Evolutionary conservation across 768 basidiomycete species (phyloP).

Genomic region (Russula olivacea): DNA sequence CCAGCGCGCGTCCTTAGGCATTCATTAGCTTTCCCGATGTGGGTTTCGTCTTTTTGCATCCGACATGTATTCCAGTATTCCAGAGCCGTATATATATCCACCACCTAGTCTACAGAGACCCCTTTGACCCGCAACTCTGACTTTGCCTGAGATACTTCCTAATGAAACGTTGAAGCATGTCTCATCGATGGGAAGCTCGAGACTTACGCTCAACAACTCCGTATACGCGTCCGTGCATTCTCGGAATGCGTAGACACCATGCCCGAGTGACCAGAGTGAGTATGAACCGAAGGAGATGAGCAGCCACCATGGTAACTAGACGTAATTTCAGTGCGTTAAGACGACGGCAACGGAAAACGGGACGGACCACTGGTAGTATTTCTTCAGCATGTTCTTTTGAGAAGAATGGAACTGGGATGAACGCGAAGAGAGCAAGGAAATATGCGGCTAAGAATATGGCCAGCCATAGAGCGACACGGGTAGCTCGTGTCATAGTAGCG

Average conservation of each 20-base stretch:
- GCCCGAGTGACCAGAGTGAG: slow-evolving; percentile 69
- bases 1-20: slow-evolving; percentile 24
- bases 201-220: slow-evolving; percentile 56
- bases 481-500: slow-evolving; percentile 49
- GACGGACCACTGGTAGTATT: slow-evolving; percentile 56
- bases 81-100: slow-evolving; percentile 18
- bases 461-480: slow-evolving; percentile 45
- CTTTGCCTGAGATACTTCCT: slow-evolving; percentile 26
- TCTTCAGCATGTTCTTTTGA: slow-evolving; percentile 41
- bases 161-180: background rate
- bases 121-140: slow-evolving; percentile 24
- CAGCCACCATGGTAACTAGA: slow-evolving; percentile 76
- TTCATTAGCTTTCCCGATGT: slow-evolving; percentile 2
- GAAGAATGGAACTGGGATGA: slow-evolving; percentile 51
- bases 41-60: background rate
- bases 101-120: slow-evolving; percentile 22
- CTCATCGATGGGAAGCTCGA: background rate
- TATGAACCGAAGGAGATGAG: slow-evolving; percentile 76
- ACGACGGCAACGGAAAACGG: background rate
- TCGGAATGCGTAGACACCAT: slow-evolving; percentile 64
- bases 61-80: slow-evolving; percentile 16
- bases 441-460: slow-evolving; percentile 44
- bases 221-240: slow-evolving; percentile 79
- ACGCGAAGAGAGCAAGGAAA: slow-evolving; percentile 49
- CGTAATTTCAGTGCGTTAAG: background rate